Percentiles rank a stretch among this genome's conserved stretches.
Evolutionary conservation across 495 filamentous ascomycete genomes (phyloP).

Genomic region (Durotheca rogersii): DNA sequence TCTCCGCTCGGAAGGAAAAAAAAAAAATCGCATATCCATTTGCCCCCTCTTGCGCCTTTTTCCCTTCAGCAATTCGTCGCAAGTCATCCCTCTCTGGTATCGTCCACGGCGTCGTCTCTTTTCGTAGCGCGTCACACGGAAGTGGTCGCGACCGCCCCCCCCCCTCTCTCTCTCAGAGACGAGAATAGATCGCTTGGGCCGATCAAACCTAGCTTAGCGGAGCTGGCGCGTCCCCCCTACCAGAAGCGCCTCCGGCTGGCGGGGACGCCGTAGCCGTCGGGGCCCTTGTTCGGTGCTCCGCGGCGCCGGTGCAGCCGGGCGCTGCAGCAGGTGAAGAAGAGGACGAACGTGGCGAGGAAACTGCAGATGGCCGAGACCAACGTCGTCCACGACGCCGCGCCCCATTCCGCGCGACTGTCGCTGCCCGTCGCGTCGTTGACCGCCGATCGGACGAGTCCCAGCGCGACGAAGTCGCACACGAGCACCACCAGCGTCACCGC

Average conservation of each 20-base stretch:
- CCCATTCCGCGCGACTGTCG: constrained; percentile 45
- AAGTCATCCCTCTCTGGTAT: too few species aligned
- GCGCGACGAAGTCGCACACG: constrained; percentile 57
- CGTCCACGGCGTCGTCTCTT: too few species aligned
- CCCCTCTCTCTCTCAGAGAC: background rate
- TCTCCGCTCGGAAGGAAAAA: too few species aligned
- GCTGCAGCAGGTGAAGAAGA: constrained; percentile 60
- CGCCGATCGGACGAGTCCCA: constrained; percentile 52
- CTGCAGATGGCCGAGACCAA: constrained; percentile 53
- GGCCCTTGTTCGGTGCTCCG: constrained; percentile 15
- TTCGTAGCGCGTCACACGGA: too few species aligned
- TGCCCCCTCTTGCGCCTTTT: too few species aligned
- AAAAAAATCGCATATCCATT: too few species aligned
- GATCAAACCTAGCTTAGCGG: too few species aligned
- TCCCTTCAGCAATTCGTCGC: too few species aligned
- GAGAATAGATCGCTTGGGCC: too few species aligned
- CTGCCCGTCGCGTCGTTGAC: constrained; percentile 44
- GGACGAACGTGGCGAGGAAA: constrained; percentile 54
- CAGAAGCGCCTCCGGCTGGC: constrained; percentile 13
- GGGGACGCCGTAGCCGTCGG: constrained; percentile 18
- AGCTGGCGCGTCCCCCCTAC: constrained; percentile 3
- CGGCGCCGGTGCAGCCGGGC: constrained; percentile 37
- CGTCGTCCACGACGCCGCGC: constrained; percentile 52
- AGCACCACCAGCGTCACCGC: constrained; percentile 55
- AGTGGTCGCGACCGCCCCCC: too few species aligned